A percentile compares a stretch with the other conserved stretches of the same genome.
phyloP scores from a whole-genome alignment of 306 rosid species.

The Lathyrus sativus region DNA sequence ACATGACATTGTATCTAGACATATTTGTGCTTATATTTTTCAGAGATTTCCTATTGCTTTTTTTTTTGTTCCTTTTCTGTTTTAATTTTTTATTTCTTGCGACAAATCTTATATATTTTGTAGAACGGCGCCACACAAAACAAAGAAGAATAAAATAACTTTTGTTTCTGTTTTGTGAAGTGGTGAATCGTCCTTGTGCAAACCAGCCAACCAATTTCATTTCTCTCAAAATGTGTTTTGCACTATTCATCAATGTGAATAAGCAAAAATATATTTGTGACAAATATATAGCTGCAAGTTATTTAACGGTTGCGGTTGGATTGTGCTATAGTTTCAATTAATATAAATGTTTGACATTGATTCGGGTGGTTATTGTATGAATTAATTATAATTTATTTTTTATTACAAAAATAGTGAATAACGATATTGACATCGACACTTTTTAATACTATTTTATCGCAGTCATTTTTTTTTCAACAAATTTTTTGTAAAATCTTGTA shows the following conservation, averaged over 20 bases:
- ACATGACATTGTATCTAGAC: slow-evolving; percentile 16
- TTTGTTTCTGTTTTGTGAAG: slow-evolving; percentile 18
- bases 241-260: slow-evolving; percentile 1
- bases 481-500: too few species aligned
- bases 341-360: too few species aligned
- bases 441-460: too few species aligned
- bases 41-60: neutral
- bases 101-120: neutral
- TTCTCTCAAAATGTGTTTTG: neutral
- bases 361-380: too few species aligned
- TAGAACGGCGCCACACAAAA: slow-evolving; percentile 13
- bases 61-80: neutral
- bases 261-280: neutral
- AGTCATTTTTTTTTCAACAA: too few species aligned
- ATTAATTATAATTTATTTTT: too few species aligned
- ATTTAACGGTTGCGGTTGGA: too few species aligned
- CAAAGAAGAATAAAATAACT: slow-evolving; percentile 17
- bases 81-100: neutral
- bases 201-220: slow-evolving; percentile 10
- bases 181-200: slow-evolving; percentile 22
- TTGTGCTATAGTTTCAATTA: too few species aligned
- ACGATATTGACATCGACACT: too few species aligned
- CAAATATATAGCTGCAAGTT: neutral
- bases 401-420: too few species aligned
- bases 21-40: neutral